phyloP scores from a whole-genome alignment of 2,329 filamentous ascomycete genomes.

The Exophiala spinifera region DNA sequence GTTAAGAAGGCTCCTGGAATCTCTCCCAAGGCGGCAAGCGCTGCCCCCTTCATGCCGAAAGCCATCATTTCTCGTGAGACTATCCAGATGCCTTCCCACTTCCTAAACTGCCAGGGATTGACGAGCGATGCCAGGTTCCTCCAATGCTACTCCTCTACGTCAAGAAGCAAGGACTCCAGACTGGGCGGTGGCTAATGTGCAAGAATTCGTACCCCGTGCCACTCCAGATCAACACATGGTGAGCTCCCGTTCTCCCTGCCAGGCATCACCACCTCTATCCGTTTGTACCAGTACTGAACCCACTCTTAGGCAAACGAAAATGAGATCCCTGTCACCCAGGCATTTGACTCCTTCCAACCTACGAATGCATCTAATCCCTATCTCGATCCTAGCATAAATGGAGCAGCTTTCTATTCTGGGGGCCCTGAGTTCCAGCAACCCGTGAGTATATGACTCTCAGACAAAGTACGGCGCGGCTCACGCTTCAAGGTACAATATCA shows the following conservation, averaged over 20 bases:
- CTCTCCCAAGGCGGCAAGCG: slow-evolving; percentile 85
- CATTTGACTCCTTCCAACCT: slow-evolving; percentile 29
- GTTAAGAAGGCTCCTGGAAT: slow-evolving; percentile 46
- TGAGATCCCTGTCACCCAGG: slow-evolving; percentile 18
- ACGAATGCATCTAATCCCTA: slow-evolving; percentile 65
- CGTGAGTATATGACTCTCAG: slow-evolving; percentile 41
- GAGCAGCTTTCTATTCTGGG: slow-evolving; percentile 64
- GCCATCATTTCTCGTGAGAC: slow-evolving; percentile 39
- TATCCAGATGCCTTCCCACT: background rate
- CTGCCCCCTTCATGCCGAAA: slow-evolving; percentile 58
- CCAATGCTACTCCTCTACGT: slow-evolving; percentile 42
- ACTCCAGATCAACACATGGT: slow-evolving; percentile 52
- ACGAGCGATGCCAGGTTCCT: slow-evolving; percentile 33
- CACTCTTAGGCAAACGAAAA: slow-evolving; percentile 17
- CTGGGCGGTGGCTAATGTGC: slow-evolving; percentile 45
- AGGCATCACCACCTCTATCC: background rate
- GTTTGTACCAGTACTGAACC: background rate
- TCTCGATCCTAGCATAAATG: slow-evolving; percentile 62
- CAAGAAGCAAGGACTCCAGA: slow-evolving; percentile 42
- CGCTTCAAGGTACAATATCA: slow-evolving; percentile 74
- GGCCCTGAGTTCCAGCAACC: slow-evolving; percentile 62
- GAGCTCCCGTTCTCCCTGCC: slow-evolving; percentile 32
- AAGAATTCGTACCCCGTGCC: slow-evolving; percentile 54
- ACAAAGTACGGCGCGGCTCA: slow-evolving; percentile 1
- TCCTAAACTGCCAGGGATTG: slow-evolving; percentile 4